Evolutionary conservation across 148 eudicot genomes (phyloP), one percentile per base, ranked within the genome.

Genomic region (Suaeda aralocaspica): DNA sequence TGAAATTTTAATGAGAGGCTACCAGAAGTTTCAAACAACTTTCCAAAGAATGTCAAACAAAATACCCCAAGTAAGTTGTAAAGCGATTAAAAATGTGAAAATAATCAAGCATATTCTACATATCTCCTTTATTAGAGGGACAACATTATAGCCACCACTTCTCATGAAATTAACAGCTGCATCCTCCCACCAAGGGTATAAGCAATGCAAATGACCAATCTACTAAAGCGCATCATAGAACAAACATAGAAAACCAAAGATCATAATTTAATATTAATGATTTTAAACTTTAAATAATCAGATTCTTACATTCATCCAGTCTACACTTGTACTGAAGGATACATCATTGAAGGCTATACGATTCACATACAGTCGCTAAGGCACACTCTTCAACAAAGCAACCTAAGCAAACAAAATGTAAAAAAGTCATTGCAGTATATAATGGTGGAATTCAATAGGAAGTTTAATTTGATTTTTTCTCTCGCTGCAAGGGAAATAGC

Each of bases 241-340:
- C 74, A 70, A 70, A 31, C 19, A 12, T 51, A n/a, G n/a, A 22
- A 13, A 34, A 33, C 14, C 42, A 34, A 36, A 48, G 15, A 28
- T 16, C 14, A 57, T 30, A 21, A 33, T 29, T 28, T 5, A 18
- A 53, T 26, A 4, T 59, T 13, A 15, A 67, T 33, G 28, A 28
- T 5, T 29, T 22, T 18, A 18, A 68, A 7, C 6, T 1, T 0
- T 25, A 30, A 0, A 68, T 48, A 68, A 39, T 58, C 18, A 49
- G 2, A 64, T 36, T 18, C 83, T 85, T 68, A 88, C 98, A 50
- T 88, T 87, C 80, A 83, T 84, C 92, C 92, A 88, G 71, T 93
- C 96, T 36, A 81, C 56, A 76, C 86, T 83, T 44, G 84, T 84
- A 66, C 70, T 45, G 46, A 87, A 86, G 48, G 92, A 77, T 74